Evolutionary conservation across 2,329 filamentous ascomycete species (phyloP).

Genomic region (Fonsecaea monophora): DNA sequence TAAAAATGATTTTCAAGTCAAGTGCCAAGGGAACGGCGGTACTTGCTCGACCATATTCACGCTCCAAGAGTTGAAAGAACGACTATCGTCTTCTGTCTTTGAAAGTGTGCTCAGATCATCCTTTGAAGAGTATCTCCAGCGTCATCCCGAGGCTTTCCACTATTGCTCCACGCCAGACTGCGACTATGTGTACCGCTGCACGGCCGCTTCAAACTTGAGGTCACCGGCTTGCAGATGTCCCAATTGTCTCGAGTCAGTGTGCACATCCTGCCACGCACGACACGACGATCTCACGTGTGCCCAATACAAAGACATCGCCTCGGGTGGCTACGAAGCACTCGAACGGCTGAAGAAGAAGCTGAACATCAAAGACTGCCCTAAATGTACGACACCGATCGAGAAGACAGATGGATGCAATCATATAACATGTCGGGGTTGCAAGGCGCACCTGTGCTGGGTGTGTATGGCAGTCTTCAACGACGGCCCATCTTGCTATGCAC

Average conservation of each 20-base stretch:
- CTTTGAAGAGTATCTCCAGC: constrained; percentile 47
- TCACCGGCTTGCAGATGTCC: constrained; percentile 45
- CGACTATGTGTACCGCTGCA: constrained; percentile 51
- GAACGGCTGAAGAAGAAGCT: constrained; percentile 20
- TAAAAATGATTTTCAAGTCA: constrained; percentile 33
- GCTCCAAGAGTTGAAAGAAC: constrained; percentile 37
- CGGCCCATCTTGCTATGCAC: constrained; percentile 37
- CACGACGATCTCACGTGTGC: constrained; percentile 40
- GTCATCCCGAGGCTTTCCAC: constrained; percentile 44
- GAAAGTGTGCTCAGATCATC: constrained; percentile 50
- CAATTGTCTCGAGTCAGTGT: constrained; percentile 43
- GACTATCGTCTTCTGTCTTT: constrained; percentile 45
- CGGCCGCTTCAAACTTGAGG: constrained; percentile 15
- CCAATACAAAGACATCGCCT: constrained; percentile 40
- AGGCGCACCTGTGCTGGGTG: constrained; percentile 41
- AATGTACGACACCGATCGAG: constrained; percentile 27
- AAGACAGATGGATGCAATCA: constrained; percentile 27
- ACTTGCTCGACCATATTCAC: constrained; percentile 37
- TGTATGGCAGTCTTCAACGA: constrained; percentile 36
- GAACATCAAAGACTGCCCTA: constrained; percentile 28
- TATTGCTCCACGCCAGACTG: constrained; percentile 57
- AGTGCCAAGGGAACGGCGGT: constrained; percentile 36
- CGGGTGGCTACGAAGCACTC: constrained; percentile 33
- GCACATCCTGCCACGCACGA: constrained; percentile 39
- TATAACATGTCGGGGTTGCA: constrained; percentile 31